Base-by-base conservation (phyloP, 441 rosid genomes). In the Arabidopsis lyrata region DNA sequence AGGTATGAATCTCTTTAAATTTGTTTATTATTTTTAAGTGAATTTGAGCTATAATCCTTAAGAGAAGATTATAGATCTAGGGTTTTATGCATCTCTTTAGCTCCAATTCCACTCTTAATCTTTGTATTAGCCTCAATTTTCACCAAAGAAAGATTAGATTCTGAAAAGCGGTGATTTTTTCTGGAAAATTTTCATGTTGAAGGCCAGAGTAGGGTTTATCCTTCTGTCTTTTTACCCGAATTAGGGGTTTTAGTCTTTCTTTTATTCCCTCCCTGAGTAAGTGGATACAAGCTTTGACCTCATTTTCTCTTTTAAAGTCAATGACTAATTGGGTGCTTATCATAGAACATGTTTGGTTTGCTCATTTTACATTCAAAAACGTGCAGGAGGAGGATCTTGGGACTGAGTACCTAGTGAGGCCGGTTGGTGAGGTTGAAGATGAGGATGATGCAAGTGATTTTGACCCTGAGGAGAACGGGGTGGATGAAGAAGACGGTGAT, bases 391-490 rank as follows among this genome's bases (percentile, higher is more conserved):
- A 89, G 86, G 97, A 90, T 80, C 61, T 94, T 77, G 96, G 97
- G 49, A 94, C 97, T 0, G 99, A 94, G 63, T 90, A 82, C 70
- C 85, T 92, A 2, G 91, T 92, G 32, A 86, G 76, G 58, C 97
- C 99, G 4, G 86, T 92, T 16, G 91, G 76, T 44, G 87, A 74
- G 16, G 83, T 90, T 5, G 97, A 90, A 68, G 96, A 91, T 3
- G 95, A 93, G 78, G 98, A 87, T 70, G 94, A 93, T 36, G 96
- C 92, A 3, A 91, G 98, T 63, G 97, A 91, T 70, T 90, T 93
- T 13, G 90, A 90, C 39, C 97, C 91, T 0, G 90, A 82, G 64
- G 97, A 87, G 77, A 84, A 86, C 12, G 90, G 83, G 0, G 87
- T 83, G 16, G 96, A 29, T 29, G 31, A 84, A 0, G 88, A 91